Conservation (phyloP, 108 stramenopile genomes). For the Cyclotella choctawhatcheeana region DNA sequence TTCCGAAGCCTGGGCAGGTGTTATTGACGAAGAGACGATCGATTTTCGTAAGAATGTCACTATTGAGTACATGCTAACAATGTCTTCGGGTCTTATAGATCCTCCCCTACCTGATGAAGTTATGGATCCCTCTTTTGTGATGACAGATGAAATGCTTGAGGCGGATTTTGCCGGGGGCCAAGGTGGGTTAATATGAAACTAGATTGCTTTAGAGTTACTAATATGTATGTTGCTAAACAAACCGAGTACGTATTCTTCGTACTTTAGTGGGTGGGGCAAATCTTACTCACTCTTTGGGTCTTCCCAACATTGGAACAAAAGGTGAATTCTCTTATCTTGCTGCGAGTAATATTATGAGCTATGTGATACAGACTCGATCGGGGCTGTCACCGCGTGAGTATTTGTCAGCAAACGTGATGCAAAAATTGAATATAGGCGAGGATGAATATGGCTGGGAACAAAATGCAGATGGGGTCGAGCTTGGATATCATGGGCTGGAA, state of each 20-base stretch:
- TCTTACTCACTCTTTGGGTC: not conserved
- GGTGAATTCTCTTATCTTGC: not conserved
- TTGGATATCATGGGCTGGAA: constrained; percentile 2
- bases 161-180: not conserved
- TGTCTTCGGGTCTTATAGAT: constrained; percentile 21
- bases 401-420: not conserved
- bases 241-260: no score
- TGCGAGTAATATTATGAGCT: not conserved
- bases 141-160: not conserved
- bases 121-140: no score
- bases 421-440: constrained; percentile 4
- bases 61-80: constrained; percentile 26
- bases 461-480: constrained; percentile 21
- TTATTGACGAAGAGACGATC: constrained; percentile 3
- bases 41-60: constrained; percentile 15
- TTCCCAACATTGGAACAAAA: not conserved
- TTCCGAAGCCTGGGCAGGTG: constrained; percentile 18
- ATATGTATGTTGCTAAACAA: no score
- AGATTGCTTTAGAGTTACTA: no score
- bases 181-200: no score
- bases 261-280: no score
- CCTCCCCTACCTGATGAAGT: no score
- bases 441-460: constrained; percentile 19
- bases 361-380: not conserved
- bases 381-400: not conserved